phyloP scores from a whole-genome alignment of 352 stramenopile genomes.

The Globisporangium nodosum region DNA sequence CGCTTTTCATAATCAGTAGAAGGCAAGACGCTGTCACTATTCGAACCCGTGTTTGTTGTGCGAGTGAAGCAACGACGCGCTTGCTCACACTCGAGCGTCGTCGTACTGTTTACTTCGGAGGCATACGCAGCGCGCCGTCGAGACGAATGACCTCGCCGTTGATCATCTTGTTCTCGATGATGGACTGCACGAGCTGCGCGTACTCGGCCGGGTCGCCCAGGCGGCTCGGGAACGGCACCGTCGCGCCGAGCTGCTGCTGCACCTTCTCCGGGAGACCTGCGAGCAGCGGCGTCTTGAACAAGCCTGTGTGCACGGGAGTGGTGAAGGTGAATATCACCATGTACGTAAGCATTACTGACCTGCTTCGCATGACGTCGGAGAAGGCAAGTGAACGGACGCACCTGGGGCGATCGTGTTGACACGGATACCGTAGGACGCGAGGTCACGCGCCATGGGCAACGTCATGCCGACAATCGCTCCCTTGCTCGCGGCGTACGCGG shows the following conservation, averaged over 20 bases:
- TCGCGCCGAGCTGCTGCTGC: conserved; percentile 88
- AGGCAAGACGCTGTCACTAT: too few species aligned
- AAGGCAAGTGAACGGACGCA: conserved; percentile 15
- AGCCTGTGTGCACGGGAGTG: conserved; percentile 27
- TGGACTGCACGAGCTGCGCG: conserved; percentile 91
- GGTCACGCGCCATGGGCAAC: conserved; percentile 93
- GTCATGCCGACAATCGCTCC: conserved; percentile 96
- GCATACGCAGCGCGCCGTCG: conserved; percentile 96
- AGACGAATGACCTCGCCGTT: conserved; percentile 98
- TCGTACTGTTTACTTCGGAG: conserved; percentile 57
- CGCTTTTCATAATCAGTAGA: too few species aligned
- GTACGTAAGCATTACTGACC: too few species aligned
- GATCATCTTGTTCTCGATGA: conserved; percentile 98
- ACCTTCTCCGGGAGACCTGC: conserved; percentile 94
- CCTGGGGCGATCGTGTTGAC: conserved; percentile 96
- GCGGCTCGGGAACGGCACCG: conserved; percentile 94
- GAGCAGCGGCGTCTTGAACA: conserved; percentile 97
- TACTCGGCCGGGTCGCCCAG: conserved; percentile 95
- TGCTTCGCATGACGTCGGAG: too few species aligned
- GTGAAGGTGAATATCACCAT: conserved; percentile 9
- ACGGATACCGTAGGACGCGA: conserved; percentile 91
- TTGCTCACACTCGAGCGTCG: not conserved
- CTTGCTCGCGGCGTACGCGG: conserved; percentile 96
- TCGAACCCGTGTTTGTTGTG: too few species aligned
- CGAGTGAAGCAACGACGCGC: not conserved